Evolutionary conservation across 2,329 filamentous ascomycete species (phyloP).

Genomic region (Tympanopsis confertula): DNA sequence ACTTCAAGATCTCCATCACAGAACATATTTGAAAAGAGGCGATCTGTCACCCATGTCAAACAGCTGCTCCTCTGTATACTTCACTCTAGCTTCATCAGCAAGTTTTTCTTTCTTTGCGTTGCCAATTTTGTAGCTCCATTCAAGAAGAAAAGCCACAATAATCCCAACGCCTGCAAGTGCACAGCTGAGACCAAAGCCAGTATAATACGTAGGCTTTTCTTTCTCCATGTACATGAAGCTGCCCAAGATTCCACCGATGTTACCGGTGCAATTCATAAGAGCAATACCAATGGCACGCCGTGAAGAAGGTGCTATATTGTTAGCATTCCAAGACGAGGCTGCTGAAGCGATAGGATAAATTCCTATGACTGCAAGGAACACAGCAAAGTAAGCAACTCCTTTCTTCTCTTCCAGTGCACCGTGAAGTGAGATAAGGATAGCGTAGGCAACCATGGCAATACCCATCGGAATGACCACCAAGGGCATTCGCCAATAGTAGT

Average conservation of each 20-base stretch:
- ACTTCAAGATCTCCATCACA: slow-evolving; percentile 6
- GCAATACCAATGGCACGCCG: slow-evolving; percentile 24
- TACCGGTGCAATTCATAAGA: slow-evolving; percentile 23
- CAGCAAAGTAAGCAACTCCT: slow-evolving; percentile 27
- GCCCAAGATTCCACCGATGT: slow-evolving; percentile 27
- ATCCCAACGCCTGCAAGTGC: slow-evolving; percentile 17
- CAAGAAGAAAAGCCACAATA: slow-evolving; percentile 15
- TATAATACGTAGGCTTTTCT: slow-evolving; percentile 19
- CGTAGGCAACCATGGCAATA: slow-evolving; percentile 19
- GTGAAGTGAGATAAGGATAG: slow-evolving; percentile 21
- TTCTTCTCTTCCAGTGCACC: slow-evolving; percentile 24
- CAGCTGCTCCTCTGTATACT: slow-evolving; percentile 23
- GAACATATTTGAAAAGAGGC: slow-evolving; percentile 24
- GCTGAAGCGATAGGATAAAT: slow-evolving; percentile 29
- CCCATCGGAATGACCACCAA: slow-evolving; percentile 22
- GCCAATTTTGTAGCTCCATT: slow-evolving; percentile 13
- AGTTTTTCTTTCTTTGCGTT: slow-evolving; percentile 13
- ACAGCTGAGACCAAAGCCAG: slow-evolving; percentile 19
- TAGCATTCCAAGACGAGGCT: slow-evolving; percentile 23
- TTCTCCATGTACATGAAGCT: slow-evolving; percentile 22
- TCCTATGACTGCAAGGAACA: slow-evolving; percentile 24
- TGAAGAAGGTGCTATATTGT: slow-evolving; percentile 15
- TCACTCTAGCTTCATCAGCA: slow-evolving; percentile 13
- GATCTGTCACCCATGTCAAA: slow-evolving; percentile 25
- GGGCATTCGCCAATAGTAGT: slow-evolving; percentile 23